These are phyloP conservation scores for Lavandula angustifolia DNA, from an alignment of 257 asterid species.

Conservation along the genomic window DNA sequence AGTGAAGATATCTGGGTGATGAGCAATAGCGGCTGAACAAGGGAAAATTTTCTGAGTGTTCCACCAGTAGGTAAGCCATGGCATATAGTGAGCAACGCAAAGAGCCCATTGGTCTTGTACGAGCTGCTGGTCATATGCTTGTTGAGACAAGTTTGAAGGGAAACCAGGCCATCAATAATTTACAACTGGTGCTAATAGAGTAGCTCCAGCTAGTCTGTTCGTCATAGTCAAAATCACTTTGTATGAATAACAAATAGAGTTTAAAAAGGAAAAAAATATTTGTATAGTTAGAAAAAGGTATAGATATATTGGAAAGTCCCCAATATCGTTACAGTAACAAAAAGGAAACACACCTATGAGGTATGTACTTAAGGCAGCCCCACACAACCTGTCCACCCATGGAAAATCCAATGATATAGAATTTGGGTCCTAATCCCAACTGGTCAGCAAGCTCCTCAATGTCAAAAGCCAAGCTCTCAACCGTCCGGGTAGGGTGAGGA, in stretches of 20 bases:
- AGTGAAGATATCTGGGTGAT: constrained; percentile 40
- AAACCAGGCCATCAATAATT: constrained; percentile 88
- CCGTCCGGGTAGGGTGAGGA: constrained; percentile 65
- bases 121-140: constrained; percentile 49
- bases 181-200: constrained; percentile 67
- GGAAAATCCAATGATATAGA: constrained; percentile 73
- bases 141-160: constrained; percentile 66
- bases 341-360: constrained; percentile 63
- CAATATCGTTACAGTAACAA: background rate
- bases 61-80: constrained; percentile 96
- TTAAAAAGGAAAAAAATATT: background rate
- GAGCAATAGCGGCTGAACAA: constrained; percentile 38
- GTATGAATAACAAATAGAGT: constrained; percentile 6
- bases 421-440: constrained; percentile 73
- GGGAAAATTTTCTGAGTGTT: constrained; percentile 85
- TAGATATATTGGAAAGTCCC: background rate
- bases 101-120: constrained; percentile 75
- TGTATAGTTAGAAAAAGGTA: background rate
- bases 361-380: constrained; percentile 88
- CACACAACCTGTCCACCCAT: constrained; percentile 87
- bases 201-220: constrained; percentile 88
- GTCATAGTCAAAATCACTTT: constrained; percentile 18
- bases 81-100: constrained; percentile 70
- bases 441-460: constrained; percentile 86
- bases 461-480: constrained; percentile 65